Base-by-base conservation (phyloP, 2,329 filamentous ascomycete genomes). In the Paramyrothecium sp. region DNA sequence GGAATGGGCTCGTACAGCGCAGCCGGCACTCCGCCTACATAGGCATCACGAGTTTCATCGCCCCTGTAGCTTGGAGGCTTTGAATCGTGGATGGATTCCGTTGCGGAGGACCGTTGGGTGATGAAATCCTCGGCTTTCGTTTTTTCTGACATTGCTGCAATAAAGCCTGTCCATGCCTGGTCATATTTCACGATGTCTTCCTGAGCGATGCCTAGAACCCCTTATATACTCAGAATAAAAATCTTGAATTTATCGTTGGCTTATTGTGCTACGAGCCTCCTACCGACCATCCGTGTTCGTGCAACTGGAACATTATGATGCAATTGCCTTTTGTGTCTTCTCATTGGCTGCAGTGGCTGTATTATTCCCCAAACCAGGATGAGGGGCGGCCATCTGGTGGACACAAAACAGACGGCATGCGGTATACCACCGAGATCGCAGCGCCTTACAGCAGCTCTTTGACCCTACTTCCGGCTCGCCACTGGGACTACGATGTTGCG, bases 1-100 rank as follows among this genome's bases (percentile, higher is more conserved):
- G 77, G 75, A n/a, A 84, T 79, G 0, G 82, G 82, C 58, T 76
- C 75, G 61, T 83, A 83, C 38, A 62, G 8, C 1, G 60, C 55
- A 3, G 56, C 47, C 2, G 60, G 51, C 11, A 41, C 60, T 11
- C 58, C 56, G 4, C 49, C 51, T 0, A 51, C 58, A 34, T 56
- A 59, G 0, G 58, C 50, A 13, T 46, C 19, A 20, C 23, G 38
- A 12, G 5, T 44, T 19, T 44, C 38, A 12, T 44, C 38, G n/a
- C 38, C 38, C 4, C n/a, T 7, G 38, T 44, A 19, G 38, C 38
- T 44, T 16, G 38, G 38, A 12, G 38, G 26, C 26, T 30, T 30
- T 19, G 38, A 19, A 44, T 16, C n/a, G 38, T 17, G 3, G 38
- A 44, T 17, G 4, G 38, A 44, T 16, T 44, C 38, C 13, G 38